Evolutionary conservation across 202 grass and related monocot species (phyloP).

Genomic region (Carex sylvatica): DNA sequence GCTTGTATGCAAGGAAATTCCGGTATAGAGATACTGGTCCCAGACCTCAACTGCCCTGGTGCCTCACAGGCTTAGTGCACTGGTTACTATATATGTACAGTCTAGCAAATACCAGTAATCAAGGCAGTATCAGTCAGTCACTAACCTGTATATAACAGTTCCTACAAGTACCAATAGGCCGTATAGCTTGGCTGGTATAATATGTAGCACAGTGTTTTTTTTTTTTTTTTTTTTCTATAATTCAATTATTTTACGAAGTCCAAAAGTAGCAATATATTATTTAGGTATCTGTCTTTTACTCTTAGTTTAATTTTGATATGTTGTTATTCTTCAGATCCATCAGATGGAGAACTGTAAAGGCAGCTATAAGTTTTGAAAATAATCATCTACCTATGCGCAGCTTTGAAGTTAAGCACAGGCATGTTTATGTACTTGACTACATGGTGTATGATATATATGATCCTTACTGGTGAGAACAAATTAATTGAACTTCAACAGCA

Average conservation of each 20-base stretch:
- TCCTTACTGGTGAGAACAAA: not conserved
- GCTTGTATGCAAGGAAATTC: not conserved
- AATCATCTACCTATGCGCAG: constrained; percentile 41
- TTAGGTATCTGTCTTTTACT: not conserved
- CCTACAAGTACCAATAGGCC: no score
- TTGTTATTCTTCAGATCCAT: constrained; percentile 16
- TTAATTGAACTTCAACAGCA: not conserved
- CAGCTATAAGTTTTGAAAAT: constrained; percentile 27
- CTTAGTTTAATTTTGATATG: not conserved
- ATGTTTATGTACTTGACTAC: constrained; percentile 22
- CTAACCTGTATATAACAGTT: not conserved
- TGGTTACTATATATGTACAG: not conserved
- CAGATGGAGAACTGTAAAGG: constrained; percentile 4
- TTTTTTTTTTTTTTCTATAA: not conserved
- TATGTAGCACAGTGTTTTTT: not conserved
- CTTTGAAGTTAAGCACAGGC: constrained; percentile 52
- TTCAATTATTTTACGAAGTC: not conserved
- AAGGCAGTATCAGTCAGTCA: no score
- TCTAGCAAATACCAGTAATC: not conserved
- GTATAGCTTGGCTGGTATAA: not conserved
- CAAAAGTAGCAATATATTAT: not conserved
- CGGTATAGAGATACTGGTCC: not conserved
- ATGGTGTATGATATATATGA: constrained; percentile 15
- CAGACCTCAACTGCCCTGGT: not conserved
- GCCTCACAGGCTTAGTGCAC: not conserved